Evolutionary conservation across 2,329 filamentous ascomycete species (phyloP).

Genomic region (Dactylellina cionopaga): DNA sequence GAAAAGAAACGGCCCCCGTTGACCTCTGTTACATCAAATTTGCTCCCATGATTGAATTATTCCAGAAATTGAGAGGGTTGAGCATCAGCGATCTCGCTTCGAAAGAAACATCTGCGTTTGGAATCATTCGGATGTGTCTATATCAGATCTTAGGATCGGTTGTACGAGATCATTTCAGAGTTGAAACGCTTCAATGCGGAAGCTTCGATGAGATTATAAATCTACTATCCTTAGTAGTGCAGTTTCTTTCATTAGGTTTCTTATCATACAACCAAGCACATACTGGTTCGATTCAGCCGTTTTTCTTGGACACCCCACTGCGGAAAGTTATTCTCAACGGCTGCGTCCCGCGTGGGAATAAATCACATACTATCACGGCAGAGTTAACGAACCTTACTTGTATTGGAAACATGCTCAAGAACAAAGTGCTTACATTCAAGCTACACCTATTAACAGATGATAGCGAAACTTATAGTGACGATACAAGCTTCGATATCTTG

Average conservation of each 20-base stretch:
- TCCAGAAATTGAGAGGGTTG: neutral
- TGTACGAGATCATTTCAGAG: neutral
- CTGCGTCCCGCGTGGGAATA: neutral
- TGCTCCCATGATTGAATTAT: neutral
- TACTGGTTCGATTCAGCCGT: conserved; percentile 4
- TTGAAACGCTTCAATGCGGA: neutral
- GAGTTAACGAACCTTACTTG: conserved; percentile 13
- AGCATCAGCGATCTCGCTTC: neutral
- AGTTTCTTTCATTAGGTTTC: conserved; percentile 14
- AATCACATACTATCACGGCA: neutral
- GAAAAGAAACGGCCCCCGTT: neutral
- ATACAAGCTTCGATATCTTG: conserved; percentile 2
- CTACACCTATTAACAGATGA: neutral
- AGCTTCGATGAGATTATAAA: neutral
- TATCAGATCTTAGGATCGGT: neutral
- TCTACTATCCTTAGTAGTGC: neutral
- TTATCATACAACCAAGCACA: conserved; percentile 24
- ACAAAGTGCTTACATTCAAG: neutral
- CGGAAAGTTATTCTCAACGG: conserved; percentile 8
- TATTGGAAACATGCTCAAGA: conserved; percentile 22
- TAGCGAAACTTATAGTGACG: neutral
- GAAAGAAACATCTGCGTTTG: neutral
- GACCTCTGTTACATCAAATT: neutral
- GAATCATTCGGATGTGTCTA: neutral
- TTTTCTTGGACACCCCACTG: conserved; percentile 24